Evolutionary conservation across 1,139 yeast genomes (phyloP), one percentile per base, ranked within the genome.

Genomic region (Debaryomycetaceae sp.): DNA sequence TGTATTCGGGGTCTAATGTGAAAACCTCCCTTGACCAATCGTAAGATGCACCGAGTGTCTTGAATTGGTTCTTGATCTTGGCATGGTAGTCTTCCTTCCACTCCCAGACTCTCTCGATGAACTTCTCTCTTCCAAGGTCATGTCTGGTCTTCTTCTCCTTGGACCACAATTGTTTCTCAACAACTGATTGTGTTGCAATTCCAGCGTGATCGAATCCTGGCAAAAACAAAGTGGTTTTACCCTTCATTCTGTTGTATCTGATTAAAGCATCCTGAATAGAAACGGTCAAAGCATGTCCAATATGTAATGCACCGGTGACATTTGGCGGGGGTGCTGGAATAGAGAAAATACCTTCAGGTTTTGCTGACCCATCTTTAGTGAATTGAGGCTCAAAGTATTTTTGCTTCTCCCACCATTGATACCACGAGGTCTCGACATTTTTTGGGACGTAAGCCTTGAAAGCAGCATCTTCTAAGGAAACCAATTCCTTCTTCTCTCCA

Each of bases 171-270:
- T 87, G 95, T 70, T 93, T 95, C 72, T 93, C 99, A 52, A 93
- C 99, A 54, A 95, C 99, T 23, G 97, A 88, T 69, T 93, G 99
- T 20, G 99, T 95, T 40, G 97, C 96, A 68, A 93, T 91, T 78
- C 99, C 99, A 27, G 99, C 99, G 64, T 93, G 99, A 68, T 93
- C 99, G 60, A 93, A 93, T 38, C 99, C 99, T 42, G 99, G 99
- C 51, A 93, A 68, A 68, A 87, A 95, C 52, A 93, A 75, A 20
- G 93, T 91, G 42, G 98, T 90, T 69, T 87, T 88, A 45, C 99
- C 99, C 69, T 84, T 85, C 99, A 93, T 93, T 76, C 99, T 86
- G 76, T 95, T 83, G 77, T 81, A 93, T 70, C 99, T 83, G 53
- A 90, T 83, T 63, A 93, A 79, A 35, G 98, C 70, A 67, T 93